Conservation (phyloP, 495 filamentous ascomycete genomes). For the Penicillium coffeae region DNA sequence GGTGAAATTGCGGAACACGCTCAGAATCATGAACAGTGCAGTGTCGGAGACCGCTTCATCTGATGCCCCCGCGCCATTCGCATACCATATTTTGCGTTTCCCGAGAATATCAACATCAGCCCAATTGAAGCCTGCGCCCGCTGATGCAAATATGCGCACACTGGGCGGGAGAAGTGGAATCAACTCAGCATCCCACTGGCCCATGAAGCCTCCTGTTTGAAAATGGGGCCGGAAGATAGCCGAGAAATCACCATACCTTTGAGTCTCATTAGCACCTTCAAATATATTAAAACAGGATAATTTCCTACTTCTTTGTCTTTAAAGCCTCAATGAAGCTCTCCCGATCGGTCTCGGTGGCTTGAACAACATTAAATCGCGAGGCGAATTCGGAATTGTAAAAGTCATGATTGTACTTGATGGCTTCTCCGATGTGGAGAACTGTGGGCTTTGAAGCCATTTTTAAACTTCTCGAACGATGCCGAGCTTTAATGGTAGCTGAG, state of each 20-base stretch:
- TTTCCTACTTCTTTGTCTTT: slow-evolving; percentile 35
- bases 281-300: neutral
- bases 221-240: slow-evolving; percentile 69
- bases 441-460: slow-evolving; percentile 17
- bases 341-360: slow-evolving; percentile 46
- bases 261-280: neutral
- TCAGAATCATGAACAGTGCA: slow-evolving; percentile 57
- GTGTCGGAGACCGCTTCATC: slow-evolving; percentile 64
- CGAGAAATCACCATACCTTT: slow-evolving; percentile 63
- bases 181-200: slow-evolving; percentile 64
- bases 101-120: slow-evolving; percentile 61
- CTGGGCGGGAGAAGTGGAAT: slow-evolving; percentile 58
- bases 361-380: slow-evolving; percentile 52
- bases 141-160: slow-evolving; percentile 63
- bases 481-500: neutral
- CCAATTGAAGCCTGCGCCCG: slow-evolving; percentile 70
- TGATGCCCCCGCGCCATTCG: slow-evolving; percentile 59
- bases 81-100: slow-evolving; percentile 52
- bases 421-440: slow-evolving; percentile 65
- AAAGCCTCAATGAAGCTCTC: slow-evolving; percentile 57
- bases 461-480: neutral
- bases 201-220: slow-evolving; percentile 65
- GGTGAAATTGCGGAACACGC: slow-evolving; percentile 57
- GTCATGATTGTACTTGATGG: slow-evolving; percentile 55
- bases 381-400: slow-evolving; percentile 48